Conservation (phyloP, 2,329 filamentous ascomycete species). For the Waltergamsia citrina region DNA sequence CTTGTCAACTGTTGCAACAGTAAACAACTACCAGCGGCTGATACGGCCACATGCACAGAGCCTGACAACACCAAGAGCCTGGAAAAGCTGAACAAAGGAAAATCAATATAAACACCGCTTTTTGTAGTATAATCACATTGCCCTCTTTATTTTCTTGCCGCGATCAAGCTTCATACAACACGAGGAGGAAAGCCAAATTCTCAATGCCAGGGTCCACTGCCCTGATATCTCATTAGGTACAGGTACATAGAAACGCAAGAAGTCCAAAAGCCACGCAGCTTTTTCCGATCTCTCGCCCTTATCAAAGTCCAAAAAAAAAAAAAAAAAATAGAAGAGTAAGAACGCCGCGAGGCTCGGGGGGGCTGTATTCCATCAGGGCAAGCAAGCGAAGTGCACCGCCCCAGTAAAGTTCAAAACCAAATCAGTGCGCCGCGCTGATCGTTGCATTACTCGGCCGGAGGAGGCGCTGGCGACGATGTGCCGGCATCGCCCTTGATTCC, state of each 20-base stretch:
- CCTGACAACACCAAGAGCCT: too few species aligned
- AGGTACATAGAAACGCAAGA: slow-evolving; percentile 16
- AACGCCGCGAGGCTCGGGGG: slow-evolving; percentile 3
- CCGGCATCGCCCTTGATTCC: slow-evolving; percentile 51
- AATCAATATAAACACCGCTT: neutral
- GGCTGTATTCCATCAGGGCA: slow-evolving; percentile 1
- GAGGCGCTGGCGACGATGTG: slow-evolving; percentile 42
- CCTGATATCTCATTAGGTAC: slow-evolving; percentile 26
- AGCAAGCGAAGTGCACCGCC: neutral
- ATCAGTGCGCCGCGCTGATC: slow-evolving; percentile 1
- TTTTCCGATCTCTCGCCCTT: neutral
- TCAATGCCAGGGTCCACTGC: slow-evolving; percentile 15
- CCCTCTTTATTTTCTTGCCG: slow-evolving; percentile 14
- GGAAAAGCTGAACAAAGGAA: too few species aligned
- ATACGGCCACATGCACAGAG: too few species aligned
- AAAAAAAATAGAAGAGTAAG: neutral
- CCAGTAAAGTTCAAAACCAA: neutral
- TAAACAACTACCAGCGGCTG: too few species aligned
- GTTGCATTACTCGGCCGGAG: slow-evolving; percentile 24
- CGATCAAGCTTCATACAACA: slow-evolving; percentile 21
- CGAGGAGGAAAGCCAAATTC: slow-evolving; percentile 15
- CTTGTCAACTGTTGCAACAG: too few species aligned
- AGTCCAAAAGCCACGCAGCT: neutral
- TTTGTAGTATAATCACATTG: too few species aligned
- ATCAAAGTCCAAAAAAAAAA: neutral